Evolutionary conservation across 2,329 filamentous ascomycete species (phyloP), one percentile per base, ranked within the genome.

Genomic region (Clarireedia monteithiana): DNA sequence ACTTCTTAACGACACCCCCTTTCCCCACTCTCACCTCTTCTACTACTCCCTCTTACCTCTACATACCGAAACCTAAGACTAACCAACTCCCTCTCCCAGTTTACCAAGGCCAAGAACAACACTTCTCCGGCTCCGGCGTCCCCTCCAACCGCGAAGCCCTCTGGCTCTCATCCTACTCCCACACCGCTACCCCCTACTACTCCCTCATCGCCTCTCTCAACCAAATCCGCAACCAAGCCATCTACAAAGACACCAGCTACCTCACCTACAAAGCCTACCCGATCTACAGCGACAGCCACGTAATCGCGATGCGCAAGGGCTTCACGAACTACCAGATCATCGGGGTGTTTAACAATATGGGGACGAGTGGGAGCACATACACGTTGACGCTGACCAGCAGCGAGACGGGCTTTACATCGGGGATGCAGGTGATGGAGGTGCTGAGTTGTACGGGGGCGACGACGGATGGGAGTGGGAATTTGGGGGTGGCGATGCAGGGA

Each of bases 41-140:
- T 39, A 10, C 38, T 24, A 20, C 20, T 20, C 2, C 20, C 20
- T 20, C 20, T 20, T 20, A 20, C 20, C 20, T 3, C 20, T 2
- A 20, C 20, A 20, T 20, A 20, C 20, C 20, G 20, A 20, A 20
- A 20, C 20, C 17, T n/a, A 5, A 12, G 30, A 20, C 20, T 23
- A 45, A 34, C 15, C 10, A 4, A 15, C 5, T 7, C 24, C n/a
- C 17, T 23, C 48, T 1, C 5, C 15, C 4, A 66, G 64, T 79
- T 45, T 81, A 81, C 60, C 69, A 78, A 57, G 78, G 78, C 15
- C 75, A 80, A 66, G 78, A 81, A 66, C 77, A 80, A 58, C 74
- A 77, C 61, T 75, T 73, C 62, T 62, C 68, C 12, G 74, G 74
- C 15, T 59, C 56, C 4, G 59, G 26, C 9, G 72, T 72, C 23